phyloP scores from a whole-genome alignment of 345 rosid species.

The Cardamine chenopodiifolia region DNA sequence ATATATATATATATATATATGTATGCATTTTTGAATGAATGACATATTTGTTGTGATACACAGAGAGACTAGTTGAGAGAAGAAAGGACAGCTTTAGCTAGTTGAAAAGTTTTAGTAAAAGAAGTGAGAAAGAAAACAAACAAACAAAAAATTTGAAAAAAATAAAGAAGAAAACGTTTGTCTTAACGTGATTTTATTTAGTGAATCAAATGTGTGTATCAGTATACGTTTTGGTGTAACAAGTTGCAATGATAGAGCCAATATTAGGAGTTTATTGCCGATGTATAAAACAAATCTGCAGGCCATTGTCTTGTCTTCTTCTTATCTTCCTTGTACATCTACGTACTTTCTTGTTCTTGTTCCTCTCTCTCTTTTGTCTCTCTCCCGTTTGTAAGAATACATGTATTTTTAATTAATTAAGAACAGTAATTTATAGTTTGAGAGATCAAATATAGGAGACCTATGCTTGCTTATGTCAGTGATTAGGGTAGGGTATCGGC shows the following conservation, averaged over 20 bases:
- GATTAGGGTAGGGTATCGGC: conserved; percentile 18
- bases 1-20: no score
- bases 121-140: background rate
- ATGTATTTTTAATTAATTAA: no score
- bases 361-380: conserved; percentile 37
- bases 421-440: background rate
- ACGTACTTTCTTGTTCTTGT: conserved; percentile 44
- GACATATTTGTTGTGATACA: conserved; percentile 33
- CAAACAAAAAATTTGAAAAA: conserved; percentile 10
- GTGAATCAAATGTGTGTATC: background rate
- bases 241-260: conserved; percentile 28
- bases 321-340: conserved; percentile 40
- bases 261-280: conserved; percentile 31
- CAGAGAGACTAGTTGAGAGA: conserved; percentile 22
- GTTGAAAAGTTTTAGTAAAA: background rate
- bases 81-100: conserved; percentile 31
- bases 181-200: conserved; percentile 14
- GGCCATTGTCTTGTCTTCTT: conserved; percentile 47
- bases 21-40: background rate
- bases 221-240: conserved; percentile 21
- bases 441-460: background rate
- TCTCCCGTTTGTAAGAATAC: no score
- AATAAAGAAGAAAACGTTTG: background rate
- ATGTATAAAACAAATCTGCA: conserved; percentile 35
- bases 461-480: background rate